A percentile compares a stretch with the other conserved stretches of the same genome.
Conservation (phyloP, 169 alveolate genomes). For the Blepharisma undulans region DNA sequence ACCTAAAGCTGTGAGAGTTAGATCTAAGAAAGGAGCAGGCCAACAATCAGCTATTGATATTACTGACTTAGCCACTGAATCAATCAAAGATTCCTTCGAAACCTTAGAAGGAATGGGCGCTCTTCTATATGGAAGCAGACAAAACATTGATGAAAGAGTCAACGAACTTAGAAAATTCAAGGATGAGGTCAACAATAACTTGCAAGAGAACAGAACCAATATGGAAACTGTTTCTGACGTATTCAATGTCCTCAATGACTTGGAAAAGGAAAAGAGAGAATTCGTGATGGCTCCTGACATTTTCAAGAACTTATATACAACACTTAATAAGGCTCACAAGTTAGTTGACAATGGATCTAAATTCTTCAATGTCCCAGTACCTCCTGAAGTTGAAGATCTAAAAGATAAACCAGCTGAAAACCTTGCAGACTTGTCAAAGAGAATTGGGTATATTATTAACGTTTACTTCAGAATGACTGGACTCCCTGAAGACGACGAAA, state of each 20-base stretch:
- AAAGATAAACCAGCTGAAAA: neutral
- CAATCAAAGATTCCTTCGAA: neutral
- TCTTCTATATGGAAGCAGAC: neutral
- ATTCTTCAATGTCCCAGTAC: neutral
- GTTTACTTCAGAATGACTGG: conserved; percentile 25
- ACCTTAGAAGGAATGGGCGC: neutral
- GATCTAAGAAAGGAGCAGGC: neutral
- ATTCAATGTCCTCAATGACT: neutral
- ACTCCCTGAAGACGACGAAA: neutral
- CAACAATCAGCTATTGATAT: neutral
- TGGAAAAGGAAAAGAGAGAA: neutral
- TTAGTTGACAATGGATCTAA: neutral
- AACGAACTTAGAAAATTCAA: neutral
- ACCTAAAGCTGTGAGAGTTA: neutral
- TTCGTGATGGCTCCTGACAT: neutral
- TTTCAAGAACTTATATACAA: neutral
- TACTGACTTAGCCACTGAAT: neutral
- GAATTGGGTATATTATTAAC: neutral
- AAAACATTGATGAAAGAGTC: neutral
- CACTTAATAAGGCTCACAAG: neutral
- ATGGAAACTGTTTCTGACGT: neutral
- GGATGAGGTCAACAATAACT: neutral
- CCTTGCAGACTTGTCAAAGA: neutral
- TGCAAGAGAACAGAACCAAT: neutral
- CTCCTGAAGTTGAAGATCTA: conserved; percentile 2